Base-by-base conservation (phyloP, 2,329 filamentous ascomycete genomes). In the Penicillium frequentans region DNA sequence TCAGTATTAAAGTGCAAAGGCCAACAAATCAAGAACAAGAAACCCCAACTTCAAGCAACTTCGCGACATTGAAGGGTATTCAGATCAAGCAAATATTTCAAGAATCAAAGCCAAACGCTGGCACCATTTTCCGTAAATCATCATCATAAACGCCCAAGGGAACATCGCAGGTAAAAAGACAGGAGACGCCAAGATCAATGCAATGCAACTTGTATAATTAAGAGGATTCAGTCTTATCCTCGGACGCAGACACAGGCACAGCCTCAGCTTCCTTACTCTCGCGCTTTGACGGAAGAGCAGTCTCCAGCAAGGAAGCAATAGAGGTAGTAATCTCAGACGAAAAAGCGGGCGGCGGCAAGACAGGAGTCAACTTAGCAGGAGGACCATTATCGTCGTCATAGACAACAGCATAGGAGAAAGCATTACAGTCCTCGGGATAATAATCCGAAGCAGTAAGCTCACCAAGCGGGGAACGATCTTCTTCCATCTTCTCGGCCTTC, bases 391-490 rank as follows among this genome's bases (percentile, higher is more conserved):
- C 50, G 37, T 89, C 86, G 8, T 77, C 86, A n/a, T 84, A 81
- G 1, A 90, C 75, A 14, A 90, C 74, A 47, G 89, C 77, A 31
- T 88, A 79, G 0, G 84, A 86, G 1, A 81, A 78, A 60, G 83
- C 84, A 68, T 90, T 84, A 59, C 84, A 88, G 4, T 85, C 88
- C 16, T 84, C 80, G 3, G 85, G 81, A 65, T 88, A 90, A 68
- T 86, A 91, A 49, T 90, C 86, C 21, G 84, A 78, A 2, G 84
- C 83, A 53, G 86, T 82, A 67, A 92, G 83, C 68, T 90, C 87
- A 9, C 83, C 84, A 1, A 92, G 78, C 0, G 89, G 87, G 5
- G 81, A 77, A 24, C 89, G 84, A 67, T 87, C 84, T 66, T 90
- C 86, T 24, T 88, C 79, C 19, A 84, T 71, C 80, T 87, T 87